These are phyloP conservation scores for Allomyces macrogynus DNA, from an alignment of 192 early-diverging fungal species.

Conservation along the genomic window DNA sequence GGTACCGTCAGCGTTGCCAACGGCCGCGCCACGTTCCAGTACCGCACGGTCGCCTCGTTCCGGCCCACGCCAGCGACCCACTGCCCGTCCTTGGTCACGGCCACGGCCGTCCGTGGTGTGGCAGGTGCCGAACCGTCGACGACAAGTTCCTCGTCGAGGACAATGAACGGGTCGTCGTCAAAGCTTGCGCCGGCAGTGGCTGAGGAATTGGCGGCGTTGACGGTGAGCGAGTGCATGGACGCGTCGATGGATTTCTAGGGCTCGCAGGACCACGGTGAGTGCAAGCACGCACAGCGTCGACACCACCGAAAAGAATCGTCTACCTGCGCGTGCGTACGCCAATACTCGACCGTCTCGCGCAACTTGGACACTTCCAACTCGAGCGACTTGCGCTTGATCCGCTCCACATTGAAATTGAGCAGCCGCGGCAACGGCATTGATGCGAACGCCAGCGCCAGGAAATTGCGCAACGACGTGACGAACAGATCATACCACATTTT, in stretches of 20 bases:
- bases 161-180: background rate
- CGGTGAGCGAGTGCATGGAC: background rate
- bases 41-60: too few relatives aligned
- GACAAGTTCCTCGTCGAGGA: background rate
- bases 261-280: too few relatives aligned
- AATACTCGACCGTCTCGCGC: background rate
- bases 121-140: too few relatives aligned
- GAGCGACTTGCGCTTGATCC: background rate
- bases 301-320: too few relatives aligned
- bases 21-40: too few relatives aligned
- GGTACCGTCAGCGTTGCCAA: too few relatives aligned
- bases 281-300: too few relatives aligned
- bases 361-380: background rate
- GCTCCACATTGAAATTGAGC: background rate
- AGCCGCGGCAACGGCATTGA: background rate
- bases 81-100: too few relatives aligned
- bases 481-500: background rate
- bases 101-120: too few relatives aligned
- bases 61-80: too few relatives aligned
- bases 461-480: background rate
- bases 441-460: background rate
- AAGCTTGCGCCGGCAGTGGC: background rate
- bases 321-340: background rate
- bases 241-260: background rate
- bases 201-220: background rate